phyloP scores from a whole-genome alignment of 2,329 filamentous ascomycete species.

The Xylariaceae sp. region DNA sequence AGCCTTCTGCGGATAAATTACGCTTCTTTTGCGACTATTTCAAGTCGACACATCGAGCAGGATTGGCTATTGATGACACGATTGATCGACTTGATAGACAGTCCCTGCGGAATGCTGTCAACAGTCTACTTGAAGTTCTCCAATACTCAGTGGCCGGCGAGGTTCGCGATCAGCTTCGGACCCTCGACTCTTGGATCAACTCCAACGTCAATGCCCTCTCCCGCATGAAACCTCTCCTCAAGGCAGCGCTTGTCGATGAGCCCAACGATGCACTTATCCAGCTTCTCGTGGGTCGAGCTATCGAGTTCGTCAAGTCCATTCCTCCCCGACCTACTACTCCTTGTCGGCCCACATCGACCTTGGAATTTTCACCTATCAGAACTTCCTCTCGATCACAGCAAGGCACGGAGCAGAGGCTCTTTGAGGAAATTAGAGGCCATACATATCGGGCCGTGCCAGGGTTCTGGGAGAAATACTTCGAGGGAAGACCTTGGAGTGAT shows the following conservation, averaged over 20 bases:
- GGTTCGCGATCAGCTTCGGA: neutral
- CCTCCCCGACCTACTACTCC: neutral
- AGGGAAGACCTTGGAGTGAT: constrained; percentile 2
- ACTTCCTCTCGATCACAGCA: neutral
- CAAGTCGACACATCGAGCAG: neutral
- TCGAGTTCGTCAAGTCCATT: neutral
- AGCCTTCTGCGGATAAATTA: neutral
- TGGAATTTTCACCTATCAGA: neutral
- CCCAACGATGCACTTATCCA: neutral
- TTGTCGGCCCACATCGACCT: neutral
- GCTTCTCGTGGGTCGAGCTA: neutral
- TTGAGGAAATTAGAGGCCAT: constrained; percentile 4
- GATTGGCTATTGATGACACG: neutral
- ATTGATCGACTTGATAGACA: neutral
- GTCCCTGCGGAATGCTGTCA: neutral
- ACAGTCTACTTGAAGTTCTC: neutral
- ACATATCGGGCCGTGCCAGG: constrained; percentile 4
- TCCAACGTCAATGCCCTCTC: neutral
- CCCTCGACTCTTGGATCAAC: neutral
- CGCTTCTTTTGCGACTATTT: neutral
- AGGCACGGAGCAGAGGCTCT: constrained; percentile 1
- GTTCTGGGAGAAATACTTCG: constrained; percentile 15
- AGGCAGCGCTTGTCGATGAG: neutral
- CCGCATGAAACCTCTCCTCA: neutral
- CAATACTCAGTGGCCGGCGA: neutral